Conservation (phyloP, 2,329 filamentous ascomycete species). For the Trichoderma sp. region DNA sequence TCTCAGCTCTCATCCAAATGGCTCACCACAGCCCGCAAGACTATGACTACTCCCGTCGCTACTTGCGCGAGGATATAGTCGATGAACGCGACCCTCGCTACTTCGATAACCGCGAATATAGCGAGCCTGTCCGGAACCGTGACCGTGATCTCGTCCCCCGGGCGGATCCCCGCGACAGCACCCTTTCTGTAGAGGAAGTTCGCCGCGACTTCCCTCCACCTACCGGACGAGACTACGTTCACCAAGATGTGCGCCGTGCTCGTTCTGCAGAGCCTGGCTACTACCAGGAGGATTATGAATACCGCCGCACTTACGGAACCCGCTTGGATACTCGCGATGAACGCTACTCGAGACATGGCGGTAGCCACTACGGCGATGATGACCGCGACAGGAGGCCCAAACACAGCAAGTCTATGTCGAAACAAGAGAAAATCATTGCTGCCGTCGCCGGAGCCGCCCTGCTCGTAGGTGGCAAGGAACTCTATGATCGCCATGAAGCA, state of each 20-base stretch:
- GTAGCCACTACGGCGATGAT: constrained; percentile 61
- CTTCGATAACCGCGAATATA: constrained; percentile 47
- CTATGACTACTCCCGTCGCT: constrained; percentile 48
- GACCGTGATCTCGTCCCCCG: constrained; percentile 61
- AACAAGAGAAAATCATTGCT: constrained; percentile 67
- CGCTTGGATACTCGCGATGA: constrained; percentile 43
- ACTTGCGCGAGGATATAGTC: constrained; percentile 57
- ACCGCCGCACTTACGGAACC: constrained; percentile 52
- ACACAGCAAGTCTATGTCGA: constrained; percentile 45
- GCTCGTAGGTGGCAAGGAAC: constrained; percentile 66
- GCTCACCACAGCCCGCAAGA: constrained; percentile 62
- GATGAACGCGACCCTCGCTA: constrained; percentile 56
- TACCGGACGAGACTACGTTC: constrained; percentile 43
- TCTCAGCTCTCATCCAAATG: constrained; percentile 32
- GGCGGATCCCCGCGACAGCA: constrained; percentile 62
- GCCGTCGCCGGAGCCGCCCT: constrained; percentile 66
- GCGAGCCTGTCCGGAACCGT: constrained; percentile 48
- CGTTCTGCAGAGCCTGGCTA: constrained; percentile 64
- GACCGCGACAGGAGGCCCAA: constrained; percentile 44
- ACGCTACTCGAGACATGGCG: constrained; percentile 47
- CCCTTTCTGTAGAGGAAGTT: constrained; percentile 77
- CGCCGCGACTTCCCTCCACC: constrained; percentile 81
- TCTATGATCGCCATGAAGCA: constrained; percentile 64
- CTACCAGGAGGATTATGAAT: constrained; percentile 57
- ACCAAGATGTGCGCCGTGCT: constrained; percentile 57